A percentile compares a stretch with the other conserved stretches of the same genome.
Conservation (phyloP, 441 rosid genomes). For the Populus hybrid region DNA sequence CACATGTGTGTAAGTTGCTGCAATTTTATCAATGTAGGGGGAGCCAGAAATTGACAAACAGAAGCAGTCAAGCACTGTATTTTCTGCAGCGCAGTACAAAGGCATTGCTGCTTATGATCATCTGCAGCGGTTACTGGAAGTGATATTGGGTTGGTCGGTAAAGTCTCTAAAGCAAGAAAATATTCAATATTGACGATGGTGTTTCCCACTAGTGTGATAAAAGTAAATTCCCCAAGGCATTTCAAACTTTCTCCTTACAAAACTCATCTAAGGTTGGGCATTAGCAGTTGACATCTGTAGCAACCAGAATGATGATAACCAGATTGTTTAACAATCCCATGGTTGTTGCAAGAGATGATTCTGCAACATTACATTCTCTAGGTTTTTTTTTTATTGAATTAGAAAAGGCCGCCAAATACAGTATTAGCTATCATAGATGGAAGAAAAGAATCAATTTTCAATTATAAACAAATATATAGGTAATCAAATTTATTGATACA, state of each 20-base stretch:
- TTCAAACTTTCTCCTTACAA: not conserved
- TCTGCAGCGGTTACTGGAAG: not conserved
- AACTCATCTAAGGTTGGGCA: not conserved
- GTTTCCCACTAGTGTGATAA: not conserved
- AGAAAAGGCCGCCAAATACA: too few species aligned
- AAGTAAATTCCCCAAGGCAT: not conserved
- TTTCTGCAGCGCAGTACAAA: not conserved
- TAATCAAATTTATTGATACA: not conserved
- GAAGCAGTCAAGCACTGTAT: too few species aligned
- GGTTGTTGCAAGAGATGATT: not conserved
- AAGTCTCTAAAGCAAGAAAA: not conserved
- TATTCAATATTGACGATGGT: not conserved
- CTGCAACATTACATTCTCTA: not conserved
- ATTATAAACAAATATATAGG: not conserved
- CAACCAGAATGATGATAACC: not conserved
- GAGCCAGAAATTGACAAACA: too few species aligned
- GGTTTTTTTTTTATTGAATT: not conserved
- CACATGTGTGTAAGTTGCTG: too few species aligned
- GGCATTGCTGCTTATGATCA: not conserved
- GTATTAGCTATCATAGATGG: not conserved
- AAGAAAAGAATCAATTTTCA: not conserved
- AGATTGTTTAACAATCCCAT: not conserved
- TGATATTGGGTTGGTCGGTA: not conserved
- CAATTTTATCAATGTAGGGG: too few species aligned
- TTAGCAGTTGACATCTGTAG: not conserved